These are phyloP conservation scores for Penicillium psychrosexuale DNA, from an alignment of 2,329 filamentous ascomycete genomes.

Conservation along the genomic window DNA sequence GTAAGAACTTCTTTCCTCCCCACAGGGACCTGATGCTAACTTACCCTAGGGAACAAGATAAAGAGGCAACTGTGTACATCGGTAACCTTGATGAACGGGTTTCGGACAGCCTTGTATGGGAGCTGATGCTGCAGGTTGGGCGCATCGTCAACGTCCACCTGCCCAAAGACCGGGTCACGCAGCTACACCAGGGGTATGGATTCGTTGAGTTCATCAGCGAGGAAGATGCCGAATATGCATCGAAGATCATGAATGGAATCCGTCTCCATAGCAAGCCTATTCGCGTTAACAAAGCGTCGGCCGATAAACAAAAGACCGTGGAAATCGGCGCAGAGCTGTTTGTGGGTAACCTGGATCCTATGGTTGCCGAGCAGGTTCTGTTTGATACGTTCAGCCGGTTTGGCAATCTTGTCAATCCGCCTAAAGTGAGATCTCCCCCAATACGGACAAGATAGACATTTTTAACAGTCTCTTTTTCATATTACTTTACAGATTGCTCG, in stretches of 20 bases:
- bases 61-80: constrained; percentile 96
- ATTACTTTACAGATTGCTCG: constrained; percentile 59
- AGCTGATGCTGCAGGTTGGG: constrained; percentile 96
- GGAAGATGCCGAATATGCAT: constrained; percentile 93
- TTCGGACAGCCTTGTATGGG: constrained; percentile 85
- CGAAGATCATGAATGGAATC: constrained; percentile 94
- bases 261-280: constrained; percentile 91
- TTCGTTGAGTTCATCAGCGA: constrained; percentile 98
- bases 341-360: constrained; percentile 87
- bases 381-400: constrained; percentile 96
- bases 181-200: constrained; percentile 94
- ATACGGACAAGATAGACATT: neutral
- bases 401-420: constrained; percentile 75
- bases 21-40: constrained; percentile 12
- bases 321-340: constrained; percentile 97
- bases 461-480: constrained; percentile 22
- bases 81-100: constrained; percentile 98
- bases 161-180: constrained; percentile 95
- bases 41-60: constrained; percentile 81
- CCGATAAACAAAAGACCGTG: constrained; percentile 89
- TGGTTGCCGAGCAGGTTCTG: constrained; percentile 92
- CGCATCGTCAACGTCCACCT: constrained; percentile 98
- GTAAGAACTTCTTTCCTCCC: constrained; percentile 44
- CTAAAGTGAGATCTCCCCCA: constrained; percentile 64
- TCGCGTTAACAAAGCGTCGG: constrained; percentile 88